Evolutionary conservation across 2,329 filamentous ascomycete species (phyloP).

Genomic region (Aspergillus oerlinghausenensis): DNA sequence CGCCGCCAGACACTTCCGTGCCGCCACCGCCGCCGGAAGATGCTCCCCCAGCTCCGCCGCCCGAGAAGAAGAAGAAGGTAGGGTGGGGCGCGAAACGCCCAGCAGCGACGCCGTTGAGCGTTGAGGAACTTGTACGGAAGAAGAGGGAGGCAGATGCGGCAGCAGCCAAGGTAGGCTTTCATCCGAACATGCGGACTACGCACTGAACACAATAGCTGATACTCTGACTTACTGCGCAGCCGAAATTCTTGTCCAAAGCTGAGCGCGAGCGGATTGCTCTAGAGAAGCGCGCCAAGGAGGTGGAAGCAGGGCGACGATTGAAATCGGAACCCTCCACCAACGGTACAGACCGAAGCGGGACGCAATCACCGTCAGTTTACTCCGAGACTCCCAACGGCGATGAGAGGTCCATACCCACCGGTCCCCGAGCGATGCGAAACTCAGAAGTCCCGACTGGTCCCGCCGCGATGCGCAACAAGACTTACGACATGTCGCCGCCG

Average conservation of each 20-base stretch:
- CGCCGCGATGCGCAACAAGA: conserved; percentile 55
- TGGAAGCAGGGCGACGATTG: conserved; percentile 55
- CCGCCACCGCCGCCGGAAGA: conserved; percentile 43
- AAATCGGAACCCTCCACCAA: conserved; percentile 39
- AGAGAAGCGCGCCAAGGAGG: conserved; percentile 71
- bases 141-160: conserved; percentile 83
- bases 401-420: conserved; percentile 56
- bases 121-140: conserved; percentile 79
- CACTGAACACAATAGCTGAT: conserved; percentile 1
- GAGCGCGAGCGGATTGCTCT: conserved; percentile 75
- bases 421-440: conserved; percentile 62
- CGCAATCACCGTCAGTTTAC: conserved; percentile 9
- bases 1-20: conserved; percentile 33
- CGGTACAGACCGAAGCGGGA: conserved; percentile 22
- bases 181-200: background rate
- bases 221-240: conserved; percentile 41
- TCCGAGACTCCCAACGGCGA: conserved; percentile 23
- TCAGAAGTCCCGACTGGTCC: conserved; percentile 61
- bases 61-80: conserved; percentile 49
- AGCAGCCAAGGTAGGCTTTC: conserved; percentile 62
- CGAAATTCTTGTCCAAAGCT: conserved; percentile 79
- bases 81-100: conserved; percentile 48
- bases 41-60: conserved; percentile 40
- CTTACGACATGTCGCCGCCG: conserved; percentile 52
- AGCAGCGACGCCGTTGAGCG: conserved; percentile 58